These are phyloP conservation scores for Sporothrix humicola DNA, from an alignment of 2,329 filamentous ascomycete species.

Conservation along the genomic window DNA sequence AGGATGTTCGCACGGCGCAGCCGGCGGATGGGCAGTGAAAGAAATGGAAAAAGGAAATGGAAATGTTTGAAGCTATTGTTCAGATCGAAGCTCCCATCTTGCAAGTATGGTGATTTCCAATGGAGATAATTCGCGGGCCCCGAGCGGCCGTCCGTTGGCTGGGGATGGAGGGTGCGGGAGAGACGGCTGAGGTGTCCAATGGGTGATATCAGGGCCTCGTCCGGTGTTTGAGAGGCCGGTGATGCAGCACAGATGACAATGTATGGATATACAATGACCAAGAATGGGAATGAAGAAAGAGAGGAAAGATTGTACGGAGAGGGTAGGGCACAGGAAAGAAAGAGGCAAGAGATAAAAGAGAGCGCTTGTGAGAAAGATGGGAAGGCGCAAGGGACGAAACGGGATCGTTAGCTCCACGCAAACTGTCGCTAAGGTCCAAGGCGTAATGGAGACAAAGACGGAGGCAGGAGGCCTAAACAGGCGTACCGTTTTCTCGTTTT, in stretches of 20 bases:
- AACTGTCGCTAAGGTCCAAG: constrained; percentile 18
- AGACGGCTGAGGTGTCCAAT: constrained; percentile 8
- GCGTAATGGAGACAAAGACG: constrained; percentile 30
- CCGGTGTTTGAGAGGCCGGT: constrained; percentile 2
- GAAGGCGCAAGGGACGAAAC: constrained; percentile 14
- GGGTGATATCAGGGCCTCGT: not conserved
- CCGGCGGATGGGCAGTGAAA: not conserved
- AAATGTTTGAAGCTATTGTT: not conserved
- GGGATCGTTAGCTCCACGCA: constrained; percentile 27
- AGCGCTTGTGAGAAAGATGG: not conserved
- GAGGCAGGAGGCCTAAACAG: not conserved
- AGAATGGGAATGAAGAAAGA: not conserved
- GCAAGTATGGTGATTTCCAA: not conserved
- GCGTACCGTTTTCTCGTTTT: constrained; percentile 2
- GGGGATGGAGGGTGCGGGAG: not conserved
- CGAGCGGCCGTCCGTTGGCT: not conserved
- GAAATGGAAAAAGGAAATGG: not conserved
- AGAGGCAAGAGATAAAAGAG: constrained; percentile 4
- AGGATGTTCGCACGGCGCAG: constrained; percentile 4
- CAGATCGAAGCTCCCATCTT: constrained; percentile 15
- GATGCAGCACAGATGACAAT: not conserved
- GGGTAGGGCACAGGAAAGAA: constrained; percentile 1
- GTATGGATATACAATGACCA: not conserved
- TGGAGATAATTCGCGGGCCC: not conserved
- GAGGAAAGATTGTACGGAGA: not conserved